Conservation (phyloP, 345 rosid genomes). For the Dipteronia sinensis region DNA sequence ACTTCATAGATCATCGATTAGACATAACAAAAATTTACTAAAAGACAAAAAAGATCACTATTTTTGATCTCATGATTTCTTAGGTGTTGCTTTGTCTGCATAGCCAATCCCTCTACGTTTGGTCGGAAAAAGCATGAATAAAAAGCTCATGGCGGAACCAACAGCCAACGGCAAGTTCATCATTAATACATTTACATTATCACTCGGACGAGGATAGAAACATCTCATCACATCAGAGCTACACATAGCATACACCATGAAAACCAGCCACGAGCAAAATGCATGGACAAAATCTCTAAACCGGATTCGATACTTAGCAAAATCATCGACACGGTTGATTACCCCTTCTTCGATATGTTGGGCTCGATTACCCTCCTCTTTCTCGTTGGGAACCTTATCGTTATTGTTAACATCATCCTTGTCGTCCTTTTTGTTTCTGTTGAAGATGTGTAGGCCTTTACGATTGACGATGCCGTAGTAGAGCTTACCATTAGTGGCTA, state of each 20-base stretch:
- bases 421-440: slow-evolving; percentile 7
- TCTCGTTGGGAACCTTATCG: too few species aligned
- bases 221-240: slow-evolving; percentile 44
- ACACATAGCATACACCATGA: slow-evolving; percentile 52
- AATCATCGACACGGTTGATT: not conserved
- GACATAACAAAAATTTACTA: too few species aligned
- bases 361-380: too few species aligned
- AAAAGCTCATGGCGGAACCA: slow-evolving; percentile 34
- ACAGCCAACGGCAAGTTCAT: slow-evolving; percentile 41
- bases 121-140: slow-evolving; percentile 56
- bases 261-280: slow-evolving; percentile 41
- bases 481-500: slow-evolving; percentile 33
- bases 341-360: not conserved
- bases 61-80: too few species aligned
- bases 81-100: not conserved
- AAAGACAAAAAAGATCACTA: too few species aligned
- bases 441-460: slow-evolving; percentile 37
- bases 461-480: slow-evolving; percentile 50
- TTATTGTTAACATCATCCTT: too few species aligned
- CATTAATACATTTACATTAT: slow-evolving; percentile 21
- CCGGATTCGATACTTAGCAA: slow-evolving; percentile 18
- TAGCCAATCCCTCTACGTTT: slow-evolving; percentile 54
- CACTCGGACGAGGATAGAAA: slow-evolving; percentile 28
- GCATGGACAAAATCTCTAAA: slow-evolving; percentile 55
- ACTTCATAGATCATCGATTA: too few species aligned